A percentile compares a stretch with the other conserved stretches of the same genome.
phyloP scores from a whole-genome alignment of 306 rosid species.

The Castanea mollissima region DNA sequence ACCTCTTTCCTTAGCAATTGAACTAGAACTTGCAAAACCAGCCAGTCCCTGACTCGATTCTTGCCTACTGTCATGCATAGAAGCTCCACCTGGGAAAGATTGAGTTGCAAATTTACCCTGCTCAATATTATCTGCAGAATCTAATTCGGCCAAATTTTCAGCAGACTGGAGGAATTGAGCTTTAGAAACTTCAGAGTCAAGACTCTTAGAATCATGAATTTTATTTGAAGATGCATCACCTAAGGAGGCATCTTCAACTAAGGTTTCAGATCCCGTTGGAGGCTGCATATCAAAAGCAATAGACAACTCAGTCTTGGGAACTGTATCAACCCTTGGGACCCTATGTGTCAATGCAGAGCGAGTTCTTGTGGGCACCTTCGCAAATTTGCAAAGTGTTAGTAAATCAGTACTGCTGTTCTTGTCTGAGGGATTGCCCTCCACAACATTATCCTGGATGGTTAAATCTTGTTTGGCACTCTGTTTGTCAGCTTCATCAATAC shows the following conservation, averaged over 20 bases:
- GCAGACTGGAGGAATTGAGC: slow-evolving; percentile 34
- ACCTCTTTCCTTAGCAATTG: slow-evolving; percentile 54
- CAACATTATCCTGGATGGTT: slow-evolving; percentile 33
- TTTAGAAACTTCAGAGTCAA: slow-evolving; percentile 41
- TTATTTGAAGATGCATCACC: slow-evolving; percentile 37
- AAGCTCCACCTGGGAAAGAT: slow-evolving; percentile 44
- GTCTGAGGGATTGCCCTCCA: slow-evolving; percentile 35
- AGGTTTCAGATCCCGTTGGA: slow-evolving; percentile 30
- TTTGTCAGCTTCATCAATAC: slow-evolving; percentile 43
- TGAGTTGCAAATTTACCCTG: slow-evolving; percentile 37
- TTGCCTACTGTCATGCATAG: slow-evolving; percentile 35
- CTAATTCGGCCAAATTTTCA: slow-evolving; percentile 42
- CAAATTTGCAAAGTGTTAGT: slow-evolving; percentile 57
- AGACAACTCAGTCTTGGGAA: slow-evolving; percentile 30
- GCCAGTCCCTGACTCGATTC: slow-evolving; percentile 35
- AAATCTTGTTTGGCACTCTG: slow-evolving; percentile 38
- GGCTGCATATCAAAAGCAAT: slow-evolving; percentile 22
- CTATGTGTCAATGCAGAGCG: slow-evolving; percentile 62
- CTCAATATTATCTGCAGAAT: slow-evolving; percentile 35
- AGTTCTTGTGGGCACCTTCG: slow-evolving; percentile 77
- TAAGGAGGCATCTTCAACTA: slow-evolving; percentile 35
- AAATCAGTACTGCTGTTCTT: slow-evolving; percentile 48
- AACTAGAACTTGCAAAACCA: slow-evolving; percentile 41
- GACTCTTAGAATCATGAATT: slow-evolving; percentile 33
- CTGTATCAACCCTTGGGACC: slow-evolving; percentile 44